Evolutionary conservation across 2,329 filamentous ascomycete genomes (phyloP).

Genomic region (Cordyceps fumosorosea): DNA sequence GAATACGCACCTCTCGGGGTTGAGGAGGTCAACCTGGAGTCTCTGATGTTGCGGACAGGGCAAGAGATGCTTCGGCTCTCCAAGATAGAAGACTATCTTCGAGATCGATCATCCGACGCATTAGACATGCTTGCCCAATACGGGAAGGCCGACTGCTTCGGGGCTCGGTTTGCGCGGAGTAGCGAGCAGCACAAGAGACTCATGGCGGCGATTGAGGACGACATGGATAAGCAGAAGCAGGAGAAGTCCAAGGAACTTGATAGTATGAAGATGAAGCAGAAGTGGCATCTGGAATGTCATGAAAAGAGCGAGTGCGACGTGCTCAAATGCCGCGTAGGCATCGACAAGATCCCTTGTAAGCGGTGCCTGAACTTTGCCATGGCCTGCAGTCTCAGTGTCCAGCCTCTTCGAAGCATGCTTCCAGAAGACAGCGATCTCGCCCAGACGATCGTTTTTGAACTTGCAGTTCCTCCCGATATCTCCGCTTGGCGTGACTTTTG

Average conservation of each 20-base stretch:
- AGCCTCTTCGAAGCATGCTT: not conserved
- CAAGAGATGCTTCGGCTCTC: slow-evolving; percentile 38
- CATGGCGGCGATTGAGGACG: not conserved
- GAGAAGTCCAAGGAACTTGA: not conserved
- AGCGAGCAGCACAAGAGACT: not conserved
- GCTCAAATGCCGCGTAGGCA: not conserved
- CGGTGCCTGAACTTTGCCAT: not conserved
- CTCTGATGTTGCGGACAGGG: slow-evolving; percentile 38
- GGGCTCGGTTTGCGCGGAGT: not conserved
- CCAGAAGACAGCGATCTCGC: not conserved
- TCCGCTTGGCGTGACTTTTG: not conserved
- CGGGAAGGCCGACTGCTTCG: not conserved
- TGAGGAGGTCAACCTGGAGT: slow-evolving; percentile 25
- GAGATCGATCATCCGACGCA: not conserved
- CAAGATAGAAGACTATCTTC: slow-evolving; percentile 40
- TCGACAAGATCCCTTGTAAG: not conserved
- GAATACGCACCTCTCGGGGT: slow-evolving; percentile 40
- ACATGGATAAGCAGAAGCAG: not conserved
- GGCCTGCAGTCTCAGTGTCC: not conserved
- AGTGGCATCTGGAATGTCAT: not conserved
- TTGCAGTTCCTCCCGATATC: not conserved
- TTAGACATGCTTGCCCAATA: not conserved
- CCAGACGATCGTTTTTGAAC: not conserved
- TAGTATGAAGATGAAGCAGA: rapidly evolving
- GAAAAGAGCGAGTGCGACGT: not conserved